Base-by-base conservation (phyloP, 2,329 filamentous ascomycete species). In the Diplodia scrobiculata region DNA sequence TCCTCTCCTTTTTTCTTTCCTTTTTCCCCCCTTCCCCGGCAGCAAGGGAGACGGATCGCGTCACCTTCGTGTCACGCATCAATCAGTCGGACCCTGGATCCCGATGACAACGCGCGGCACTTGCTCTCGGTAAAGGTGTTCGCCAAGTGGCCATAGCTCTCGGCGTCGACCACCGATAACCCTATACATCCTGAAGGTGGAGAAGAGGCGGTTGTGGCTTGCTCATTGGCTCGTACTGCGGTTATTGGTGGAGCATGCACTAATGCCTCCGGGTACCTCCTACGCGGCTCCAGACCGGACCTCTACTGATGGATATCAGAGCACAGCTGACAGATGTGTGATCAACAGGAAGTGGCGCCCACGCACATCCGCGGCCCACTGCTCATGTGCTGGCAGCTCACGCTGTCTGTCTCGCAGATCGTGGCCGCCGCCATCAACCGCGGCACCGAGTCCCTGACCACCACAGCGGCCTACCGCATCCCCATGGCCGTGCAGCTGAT, bases 331-430 rank as follows among this genome's bases (percentile, higher is more conserved):
- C 10, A 10, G 34, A 36, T 36, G 10, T 34, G 38, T 53, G 10
- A 45, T 27, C 25, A 54, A 50, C 36, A 66, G 64, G 76, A 75
- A 68, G 69, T 75, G 14, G 73, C 76, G 1, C 75, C 76, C 3
- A 71, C 72, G n/a, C 67, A 67, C 1, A 70, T 78, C 63, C 74
- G 75, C 21, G 72, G 73, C 19, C 75, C 74, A 7, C 71, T 77
- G 34, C 71, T 79, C n/a, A 77, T 77, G 76, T 78, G 75, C 69
- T 79, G 76, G 74, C 78, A 79, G 67, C 73, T 79, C 62, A 75
- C 74, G 47, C 71, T 78, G 29, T 78, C 77, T 5, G 64, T 76
- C 34, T 77, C 77, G 4, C 77, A 79, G 67, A 74, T 77, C 65
- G 70, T 77, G 50, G 78, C 76, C 6, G 73, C 76, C 5, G 76